These are phyloP conservation scores for Ganoderma lingzhi DNA, from an alignment of 1,284 basidiomycete genomes.

Conservation along the genomic window DNA sequence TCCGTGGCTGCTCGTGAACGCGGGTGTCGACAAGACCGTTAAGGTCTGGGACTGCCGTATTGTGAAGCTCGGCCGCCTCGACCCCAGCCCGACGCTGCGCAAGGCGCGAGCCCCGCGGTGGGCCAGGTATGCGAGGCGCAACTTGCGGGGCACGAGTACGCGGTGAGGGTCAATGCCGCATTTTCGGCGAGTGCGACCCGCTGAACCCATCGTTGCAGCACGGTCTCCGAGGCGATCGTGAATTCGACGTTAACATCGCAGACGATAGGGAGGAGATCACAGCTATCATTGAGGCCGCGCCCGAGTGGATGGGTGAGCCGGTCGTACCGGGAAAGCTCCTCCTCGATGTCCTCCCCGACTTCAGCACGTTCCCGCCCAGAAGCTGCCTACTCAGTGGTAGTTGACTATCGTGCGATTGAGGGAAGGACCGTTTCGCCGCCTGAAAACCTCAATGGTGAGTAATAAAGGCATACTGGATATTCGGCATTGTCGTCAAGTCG, in stretches of 20 bases:
- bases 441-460: constrained; percentile 11
- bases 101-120: constrained; percentile 49
- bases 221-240: constrained; percentile 16
- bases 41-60: constrained; percentile 91
- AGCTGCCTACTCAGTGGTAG: constrained; percentile 35
- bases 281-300: background rate
- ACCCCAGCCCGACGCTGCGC: constrained; percentile 45
- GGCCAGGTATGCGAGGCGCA: constrained; percentile 75
- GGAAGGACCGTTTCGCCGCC: constrained; percentile 16
- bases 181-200: too few relatives aligned
- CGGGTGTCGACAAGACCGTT: constrained; percentile 81
- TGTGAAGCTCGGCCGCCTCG: constrained; percentile 56
- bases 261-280: constrained; percentile 16
- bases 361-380: constrained; percentile 31
- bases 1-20: constrained; percentile 80
- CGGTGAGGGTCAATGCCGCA: constrained; percentile 47
- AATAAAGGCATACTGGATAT: background rate
- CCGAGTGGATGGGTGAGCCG: constrained; percentile 1
- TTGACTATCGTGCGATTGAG: constrained; percentile 13
- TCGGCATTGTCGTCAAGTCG: background rate
- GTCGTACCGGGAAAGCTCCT: constrained; percentile 14
- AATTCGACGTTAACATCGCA: constrained; percentile 21
- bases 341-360: constrained; percentile 32
- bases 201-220: background rate
- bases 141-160: constrained; percentile 81